Base-by-base conservation (phyloP, 441 rosid species). In the Isatis lusitanica region DNA sequence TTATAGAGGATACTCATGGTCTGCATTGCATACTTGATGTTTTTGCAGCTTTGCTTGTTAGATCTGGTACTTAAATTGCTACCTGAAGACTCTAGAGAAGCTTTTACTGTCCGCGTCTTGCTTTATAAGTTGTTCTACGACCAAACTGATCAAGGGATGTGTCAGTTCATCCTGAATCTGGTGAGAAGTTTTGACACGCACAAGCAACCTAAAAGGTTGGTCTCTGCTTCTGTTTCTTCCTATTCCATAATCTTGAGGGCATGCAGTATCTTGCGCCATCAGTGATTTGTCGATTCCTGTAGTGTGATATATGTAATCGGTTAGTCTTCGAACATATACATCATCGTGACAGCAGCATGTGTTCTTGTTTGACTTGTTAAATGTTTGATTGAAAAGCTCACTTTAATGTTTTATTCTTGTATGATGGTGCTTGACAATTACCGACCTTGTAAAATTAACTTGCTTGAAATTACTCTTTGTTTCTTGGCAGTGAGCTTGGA, bases 71-170 rank as follows among this genome's bases (percentile, higher is more conserved):
- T 93, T 28, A 84, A 83, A 78, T 70, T 80, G 75, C 68, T 74
- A 44, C 96, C 98, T 59, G 96, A 92, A 79, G 87, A 86, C 79
- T 93, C 93, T 16, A 88, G 73, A 85, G 98, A 93, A 85, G 89
- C 99, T 68, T 92, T 77, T 77, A 91, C 97, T 76, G 94, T 92
- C 59, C 92, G 97, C 63, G 76, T 96, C 76, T 92, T 93, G 78
- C 98, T 96, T 74, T 93, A 96, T 83, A 96, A 93, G 88, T 74
- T 96, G 75, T 93, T 93, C 80, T 96, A 96, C 80, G 98, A 93
- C 73, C 99, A 93, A 78, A 91, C 98, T 77, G 97, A 93, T 73
- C 86, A 91, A 88, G 97, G 97, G 67, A 85, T 93, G 97, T 89
- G 91, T 63, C 97, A 90, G 57, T 93, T 93, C 86, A 85, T 96